Base-by-base conservation (phyloP, 768 basidiomycete species). In the Podaxis sp. region DNA sequence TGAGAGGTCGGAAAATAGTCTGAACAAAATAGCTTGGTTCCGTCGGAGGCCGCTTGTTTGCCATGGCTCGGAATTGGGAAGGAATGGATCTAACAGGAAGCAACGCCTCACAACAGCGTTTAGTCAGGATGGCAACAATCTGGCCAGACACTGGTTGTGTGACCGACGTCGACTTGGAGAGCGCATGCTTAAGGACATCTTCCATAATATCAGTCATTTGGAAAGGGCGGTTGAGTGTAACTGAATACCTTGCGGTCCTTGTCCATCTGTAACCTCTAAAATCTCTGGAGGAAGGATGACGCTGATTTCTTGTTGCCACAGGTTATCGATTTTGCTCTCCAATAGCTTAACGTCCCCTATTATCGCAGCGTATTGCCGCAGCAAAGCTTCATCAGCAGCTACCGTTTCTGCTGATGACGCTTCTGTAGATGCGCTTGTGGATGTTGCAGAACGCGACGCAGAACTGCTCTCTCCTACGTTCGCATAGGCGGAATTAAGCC, bases 11-110 rank as follows among this genome's bases (percentile, higher is more conserved):
- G 38, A 99, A 79, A 62, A 99, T 88, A 38, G 85, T 81, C 1
- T 85, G 77, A 2, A 98, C 86, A 69, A 96, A 99, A 72, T 93
- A 89, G 70, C 95, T 97, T 24, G 94, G 87, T 70, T 92, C 92
- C 13, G 81, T 84, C 1, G 93, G 88, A 64, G 79, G 76, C 3
- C 85, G 84, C 71, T 88, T 88, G 73, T 84, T 86, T 57, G 90
- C 84, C 87, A 89, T 88, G 15, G 92, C 92, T 57, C 96, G 84
- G 68, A 96, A 92, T 68, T 98, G 95, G 0, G 91, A 89, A 1
- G 94, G 93, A 69, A 98, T 92, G 0, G 92, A 90, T 53, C 92
- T 84, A 63, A 98, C 92, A 13, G 90, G 87, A 33, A 89, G 84
- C 49, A 99, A 83, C 7, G 88, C 86, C 66, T 97, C 96, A 64